These are phyloP conservation scores for Aspergillus ellipticus DNA, from an alignment of 495 filamentous ascomycete genomes.

Conservation along the genomic window DNA sequence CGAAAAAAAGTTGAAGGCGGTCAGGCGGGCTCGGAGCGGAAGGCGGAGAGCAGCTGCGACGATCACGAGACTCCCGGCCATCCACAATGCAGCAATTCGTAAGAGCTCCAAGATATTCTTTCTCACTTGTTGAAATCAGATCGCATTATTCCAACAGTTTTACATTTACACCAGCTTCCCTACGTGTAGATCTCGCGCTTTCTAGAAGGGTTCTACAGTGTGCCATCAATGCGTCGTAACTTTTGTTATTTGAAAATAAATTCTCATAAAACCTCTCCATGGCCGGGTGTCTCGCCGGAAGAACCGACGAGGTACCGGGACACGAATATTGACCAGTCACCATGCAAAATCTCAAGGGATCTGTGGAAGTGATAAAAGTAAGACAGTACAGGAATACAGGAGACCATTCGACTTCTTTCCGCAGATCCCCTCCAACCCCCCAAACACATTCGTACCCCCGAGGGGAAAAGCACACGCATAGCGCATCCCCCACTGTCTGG, in stretches of 20 bases:
- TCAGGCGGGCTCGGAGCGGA: constrained; percentile 3
- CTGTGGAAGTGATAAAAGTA: constrained; percentile 13
- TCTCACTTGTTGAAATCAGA: too few species aligned
- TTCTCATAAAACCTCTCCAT: constrained; percentile 42
- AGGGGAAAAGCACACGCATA: constrained; percentile 19
- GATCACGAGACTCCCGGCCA: not conserved
- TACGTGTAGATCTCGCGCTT: too few species aligned
- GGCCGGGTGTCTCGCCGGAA: constrained; percentile 19
- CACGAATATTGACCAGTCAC: constrained; percentile 42
- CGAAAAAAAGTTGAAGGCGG: constrained; percentile 22
- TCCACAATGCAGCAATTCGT: not conserved
- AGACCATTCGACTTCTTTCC: constrained; percentile 8
- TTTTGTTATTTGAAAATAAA: constrained; percentile 35
- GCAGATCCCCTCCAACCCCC: constrained; percentile 32
- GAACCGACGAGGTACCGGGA: constrained; percentile 16
- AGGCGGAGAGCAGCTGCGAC: constrained; percentile 12
- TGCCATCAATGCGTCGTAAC: constrained; percentile 6
- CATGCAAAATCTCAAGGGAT: constrained; percentile 28
- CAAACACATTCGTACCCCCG: constrained; percentile 38
- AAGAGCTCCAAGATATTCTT: too few species aligned
- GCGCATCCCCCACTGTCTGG: constrained; percentile 14
- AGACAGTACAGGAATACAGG: constrained; percentile 13
- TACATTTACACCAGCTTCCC: too few species aligned
- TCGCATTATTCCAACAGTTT: too few species aligned
- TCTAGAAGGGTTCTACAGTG: too few species aligned